Conservation (phyloP, 768 basidiomycete genomes). For the Brasilioporus rufonigricans region DNA sequence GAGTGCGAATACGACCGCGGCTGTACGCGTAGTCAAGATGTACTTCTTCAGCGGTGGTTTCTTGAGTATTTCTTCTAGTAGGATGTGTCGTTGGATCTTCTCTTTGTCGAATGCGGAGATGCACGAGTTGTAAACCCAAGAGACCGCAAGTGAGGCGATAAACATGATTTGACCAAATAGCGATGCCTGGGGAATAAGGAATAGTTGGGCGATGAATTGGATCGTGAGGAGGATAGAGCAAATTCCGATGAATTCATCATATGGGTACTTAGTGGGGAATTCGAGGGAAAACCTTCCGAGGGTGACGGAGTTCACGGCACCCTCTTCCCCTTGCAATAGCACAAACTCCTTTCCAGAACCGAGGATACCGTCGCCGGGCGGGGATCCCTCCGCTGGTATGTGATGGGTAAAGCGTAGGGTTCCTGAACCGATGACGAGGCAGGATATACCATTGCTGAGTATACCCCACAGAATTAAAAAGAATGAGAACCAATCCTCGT, state of each 20-base stretch:
- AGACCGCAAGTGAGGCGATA: constrained; percentile 23
- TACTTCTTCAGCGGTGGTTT: not conserved
- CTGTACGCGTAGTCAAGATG: not conserved
- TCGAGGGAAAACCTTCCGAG: constrained; percentile 14
- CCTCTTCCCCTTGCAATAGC: constrained; percentile 5
- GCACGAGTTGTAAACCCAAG: constrained; percentile 27
- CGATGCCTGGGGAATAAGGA: constrained; percentile 28
- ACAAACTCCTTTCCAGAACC: constrained; percentile 8
- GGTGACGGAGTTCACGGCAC: constrained; percentile 26
- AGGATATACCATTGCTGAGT: constrained; percentile 26
- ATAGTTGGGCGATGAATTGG: constrained; percentile 28
- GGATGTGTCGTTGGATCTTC: constrained; percentile 12
- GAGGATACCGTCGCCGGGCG: constrained; percentile 26
- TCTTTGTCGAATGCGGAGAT: constrained; percentile 33
- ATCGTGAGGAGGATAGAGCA: constrained; percentile 20
- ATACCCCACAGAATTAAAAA: constrained; percentile 30
- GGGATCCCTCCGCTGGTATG: constrained; percentile 14
- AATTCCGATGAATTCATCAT: constrained; percentile 4
- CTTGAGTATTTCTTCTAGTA: not conserved
- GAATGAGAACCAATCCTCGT: constrained; percentile 27
- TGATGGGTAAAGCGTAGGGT: constrained; percentile 14
- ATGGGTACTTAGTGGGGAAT: not conserved
- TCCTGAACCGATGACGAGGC: constrained; percentile 22
- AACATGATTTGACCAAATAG: constrained; percentile 33
- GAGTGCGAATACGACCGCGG: constrained; percentile 6